Conservation (phyloP, 805 yeast species). For the Wickerhamiella australiensis region DNA sequence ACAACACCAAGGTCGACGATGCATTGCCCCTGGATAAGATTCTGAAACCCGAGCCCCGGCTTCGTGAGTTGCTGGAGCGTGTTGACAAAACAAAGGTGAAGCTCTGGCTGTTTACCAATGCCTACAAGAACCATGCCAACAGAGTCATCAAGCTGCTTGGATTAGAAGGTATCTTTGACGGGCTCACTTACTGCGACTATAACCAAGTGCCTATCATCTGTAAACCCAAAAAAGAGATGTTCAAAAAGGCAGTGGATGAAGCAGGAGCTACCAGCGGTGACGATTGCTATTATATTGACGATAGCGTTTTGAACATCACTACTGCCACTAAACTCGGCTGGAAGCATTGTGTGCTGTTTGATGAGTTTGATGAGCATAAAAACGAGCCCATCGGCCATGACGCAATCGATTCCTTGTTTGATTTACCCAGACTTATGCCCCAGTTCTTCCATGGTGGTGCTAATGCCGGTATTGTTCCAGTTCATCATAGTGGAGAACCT, state of each 20-base stretch:
- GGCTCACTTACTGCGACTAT: conserved; percentile 87
- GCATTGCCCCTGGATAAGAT: conserved; percentile 74
- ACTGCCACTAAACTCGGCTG: conserved; percentile 67
- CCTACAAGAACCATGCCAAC: conserved; percentile 80
- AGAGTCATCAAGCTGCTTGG: conserved; percentile 73
- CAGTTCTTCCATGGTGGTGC: conserved; percentile 31
- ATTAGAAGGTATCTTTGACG: conserved; percentile 86
- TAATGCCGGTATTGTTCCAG: background rate
- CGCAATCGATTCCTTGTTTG: conserved; percentile 47
- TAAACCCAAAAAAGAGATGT: conserved; percentile 74
- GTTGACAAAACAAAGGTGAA: conserved; percentile 43
- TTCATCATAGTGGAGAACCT: background rate
- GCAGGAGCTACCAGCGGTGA: conserved; percentile 43
- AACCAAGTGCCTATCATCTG: conserved; percentile 50
- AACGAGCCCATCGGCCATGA: conserved; percentile 32
- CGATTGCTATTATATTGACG: conserved; percentile 72
- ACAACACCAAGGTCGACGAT: conserved; percentile 82
- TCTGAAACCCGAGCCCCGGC: conserved; percentile 41
- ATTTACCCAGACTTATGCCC: conserved; percentile 37
- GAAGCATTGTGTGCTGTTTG: conserved; percentile 56
- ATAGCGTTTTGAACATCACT: conserved; percentile 63
- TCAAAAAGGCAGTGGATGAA: conserved; percentile 42
- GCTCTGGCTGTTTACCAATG: conserved; percentile 90
- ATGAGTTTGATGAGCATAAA: conserved; percentile 54
- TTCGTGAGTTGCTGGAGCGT: conserved; percentile 26